phyloP scores from a whole-genome alignment of 257 asterid species.

The Capsicum chinense region DNA sequence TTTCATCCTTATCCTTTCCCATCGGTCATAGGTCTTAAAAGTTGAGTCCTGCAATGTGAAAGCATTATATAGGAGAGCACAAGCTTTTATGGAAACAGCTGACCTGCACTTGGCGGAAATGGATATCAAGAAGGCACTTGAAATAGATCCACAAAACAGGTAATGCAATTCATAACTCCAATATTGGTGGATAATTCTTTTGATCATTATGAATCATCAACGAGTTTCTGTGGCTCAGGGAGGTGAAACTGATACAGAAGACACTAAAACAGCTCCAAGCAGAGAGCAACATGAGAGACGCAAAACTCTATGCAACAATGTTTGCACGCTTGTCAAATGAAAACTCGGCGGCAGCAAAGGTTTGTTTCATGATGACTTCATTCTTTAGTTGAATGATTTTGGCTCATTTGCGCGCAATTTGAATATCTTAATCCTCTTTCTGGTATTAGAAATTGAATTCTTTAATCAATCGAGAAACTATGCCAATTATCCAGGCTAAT shows the following conservation, averaged over 20 bases:
- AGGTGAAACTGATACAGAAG: constrained; percentile 60
- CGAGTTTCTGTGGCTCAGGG: constrained; percentile 46
- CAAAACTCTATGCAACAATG: constrained; percentile 60
- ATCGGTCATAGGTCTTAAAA: constrained; percentile 53
- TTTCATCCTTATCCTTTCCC: background rate
- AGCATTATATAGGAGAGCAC: constrained; percentile 57
- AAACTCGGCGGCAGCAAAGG: constrained; percentile 53
- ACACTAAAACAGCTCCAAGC: constrained; percentile 55
- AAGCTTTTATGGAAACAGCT: constrained; percentile 47
- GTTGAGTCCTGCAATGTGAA: constrained; percentile 59
- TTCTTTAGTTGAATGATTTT: background rate
- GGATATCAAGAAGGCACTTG: constrained; percentile 51
- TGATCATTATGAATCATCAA: constrained; percentile 3
- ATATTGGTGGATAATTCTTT: background rate
- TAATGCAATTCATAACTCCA: background rate
- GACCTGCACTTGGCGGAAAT: constrained; percentile 53
- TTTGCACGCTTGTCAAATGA: constrained; percentile 49
- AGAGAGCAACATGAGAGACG: constrained; percentile 63
- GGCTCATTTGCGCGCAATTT: background rate
- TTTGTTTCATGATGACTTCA: constrained; percentile 29
- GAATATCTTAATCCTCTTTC: background rate
- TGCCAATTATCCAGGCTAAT: background rate
- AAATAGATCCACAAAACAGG: constrained; percentile 54
- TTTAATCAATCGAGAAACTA: background rate
- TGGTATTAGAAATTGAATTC: background rate